Evolutionary conservation across 257 asterid genomes (phyloP).

Genomic region (Forsythia viridissima): DNA sequence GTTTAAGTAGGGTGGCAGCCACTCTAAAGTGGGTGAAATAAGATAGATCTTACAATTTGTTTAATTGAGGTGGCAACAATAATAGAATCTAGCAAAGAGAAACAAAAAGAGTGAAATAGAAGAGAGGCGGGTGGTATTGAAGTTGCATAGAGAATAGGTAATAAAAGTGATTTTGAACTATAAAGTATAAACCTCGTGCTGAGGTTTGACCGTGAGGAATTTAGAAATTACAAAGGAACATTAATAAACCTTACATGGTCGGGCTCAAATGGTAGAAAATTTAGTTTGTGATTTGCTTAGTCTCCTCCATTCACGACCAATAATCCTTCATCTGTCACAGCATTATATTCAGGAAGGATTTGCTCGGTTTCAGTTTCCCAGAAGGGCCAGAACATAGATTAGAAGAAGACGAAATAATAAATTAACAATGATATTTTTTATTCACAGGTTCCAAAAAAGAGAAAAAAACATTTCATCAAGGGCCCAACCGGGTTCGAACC

Average conservation of each 20-base stretch:
- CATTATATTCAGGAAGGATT: background rate
- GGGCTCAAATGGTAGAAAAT: background rate
- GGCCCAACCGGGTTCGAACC: conserved; percentile 41
- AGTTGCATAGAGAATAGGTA: too few relatives aligned
- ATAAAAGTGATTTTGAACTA: too few relatives aligned
- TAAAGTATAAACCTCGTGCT: too few relatives aligned
- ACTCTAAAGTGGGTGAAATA: too few relatives aligned
- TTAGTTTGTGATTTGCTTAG: background rate
- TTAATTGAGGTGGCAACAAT: too few relatives aligned
- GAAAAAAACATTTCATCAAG: background rate
- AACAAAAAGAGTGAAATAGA: too few relatives aligned
- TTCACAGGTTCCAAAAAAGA: background rate
- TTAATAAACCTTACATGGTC: too few relatives aligned
- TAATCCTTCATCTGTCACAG: background rate
- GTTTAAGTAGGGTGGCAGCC: too few relatives aligned
- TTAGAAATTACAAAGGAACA: background rate
- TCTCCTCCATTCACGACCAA: background rate
- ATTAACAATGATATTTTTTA: background rate
- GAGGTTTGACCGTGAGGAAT: background rate
- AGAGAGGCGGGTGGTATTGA: too few relatives aligned
- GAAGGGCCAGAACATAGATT: too few relatives aligned
- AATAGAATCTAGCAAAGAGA: too few relatives aligned
- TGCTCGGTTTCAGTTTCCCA: background rate
- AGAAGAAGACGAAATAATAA: background rate
- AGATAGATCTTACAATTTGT: too few relatives aligned